These are phyloP conservation scores for Sphaerulina vaccinii DNA, from an alignment of 2,329 filamentous ascomycete genomes.

Conservation along the genomic window DNA sequence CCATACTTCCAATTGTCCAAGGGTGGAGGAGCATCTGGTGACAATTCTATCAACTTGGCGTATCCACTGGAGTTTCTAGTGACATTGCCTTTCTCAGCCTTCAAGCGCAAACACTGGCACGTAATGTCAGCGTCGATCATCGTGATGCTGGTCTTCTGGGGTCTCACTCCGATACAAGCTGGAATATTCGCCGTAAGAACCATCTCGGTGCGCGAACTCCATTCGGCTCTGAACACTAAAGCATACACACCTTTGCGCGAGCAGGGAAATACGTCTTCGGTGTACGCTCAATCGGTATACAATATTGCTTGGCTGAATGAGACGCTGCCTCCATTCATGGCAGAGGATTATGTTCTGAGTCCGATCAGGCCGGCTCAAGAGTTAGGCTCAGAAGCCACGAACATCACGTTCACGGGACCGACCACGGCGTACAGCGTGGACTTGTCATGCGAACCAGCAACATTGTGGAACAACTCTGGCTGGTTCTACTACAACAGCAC, in stretches of 20 bases:
- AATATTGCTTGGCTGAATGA: conserved; percentile 51
- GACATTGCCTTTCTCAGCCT: conserved; percentile 45
- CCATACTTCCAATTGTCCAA: conserved; percentile 60
- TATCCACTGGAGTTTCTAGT: conserved; percentile 55
- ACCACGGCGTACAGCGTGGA: conserved; percentile 39
- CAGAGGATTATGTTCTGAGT: conserved; percentile 42
- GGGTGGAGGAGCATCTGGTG: conserved; percentile 42
- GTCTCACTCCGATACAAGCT: conserved; percentile 55
- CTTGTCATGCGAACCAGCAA: conserved; percentile 35
- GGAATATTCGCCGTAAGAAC: conserved; percentile 50
- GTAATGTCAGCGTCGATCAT: conserved; percentile 51
- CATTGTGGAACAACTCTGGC: conserved; percentile 6
- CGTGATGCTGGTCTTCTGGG: conserved; percentile 56
- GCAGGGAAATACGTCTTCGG: conserved; percentile 38
- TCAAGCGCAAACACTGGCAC: conserved; percentile 48
- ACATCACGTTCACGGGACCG: conserved; percentile 29
- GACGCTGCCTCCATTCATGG: conserved; percentile 46
- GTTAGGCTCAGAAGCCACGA: neutral
- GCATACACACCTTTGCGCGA: conserved; percentile 31
- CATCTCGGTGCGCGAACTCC: conserved; percentile 1
- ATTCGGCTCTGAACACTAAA: conserved; percentile 21
- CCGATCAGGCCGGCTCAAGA: conserved; percentile 41
- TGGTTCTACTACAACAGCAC: conserved; percentile 24
- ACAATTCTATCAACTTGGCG: conserved; percentile 50
- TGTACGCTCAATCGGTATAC: conserved; percentile 49